Percentiles rank a stretch among this genome's conserved stretches.
Evolutionary conservation across 108 stramenopile species (phyloP).

Genomic region (Cyclotella atomus): DNA sequence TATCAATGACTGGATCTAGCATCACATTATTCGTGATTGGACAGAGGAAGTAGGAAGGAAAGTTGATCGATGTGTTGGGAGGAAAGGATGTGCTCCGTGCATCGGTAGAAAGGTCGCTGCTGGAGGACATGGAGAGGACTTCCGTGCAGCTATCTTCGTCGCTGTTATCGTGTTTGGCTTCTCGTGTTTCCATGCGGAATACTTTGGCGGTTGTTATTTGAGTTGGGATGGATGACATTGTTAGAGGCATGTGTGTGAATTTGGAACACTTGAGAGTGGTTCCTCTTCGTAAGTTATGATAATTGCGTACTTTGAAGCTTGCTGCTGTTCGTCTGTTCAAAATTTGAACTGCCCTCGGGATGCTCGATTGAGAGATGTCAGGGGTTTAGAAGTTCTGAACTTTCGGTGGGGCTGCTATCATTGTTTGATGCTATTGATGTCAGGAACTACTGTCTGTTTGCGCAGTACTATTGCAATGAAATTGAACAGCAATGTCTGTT

Average conservation of each 20-base stretch:
- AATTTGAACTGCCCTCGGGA: too few species aligned
- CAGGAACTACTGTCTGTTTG: too few species aligned
- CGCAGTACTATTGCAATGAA: too few species aligned
- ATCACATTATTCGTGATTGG: constrained; percentile 5
- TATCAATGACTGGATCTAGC: constrained; percentile 14
- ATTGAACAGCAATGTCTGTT: too few species aligned
- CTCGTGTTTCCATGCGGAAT: too few species aligned
- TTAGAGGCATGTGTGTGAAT: not conserved
- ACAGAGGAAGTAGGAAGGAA: constrained; percentile 13
- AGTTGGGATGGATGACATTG: not conserved
- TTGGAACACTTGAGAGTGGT: too few species aligned
- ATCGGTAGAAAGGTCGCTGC: not conserved
- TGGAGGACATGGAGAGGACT: constrained; percentile 4
- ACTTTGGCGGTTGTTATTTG: constrained; percentile 8
- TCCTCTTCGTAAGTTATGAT: too few species aligned
- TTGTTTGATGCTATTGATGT: not conserved
- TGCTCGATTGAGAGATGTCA: too few species aligned
- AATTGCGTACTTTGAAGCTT: too few species aligned
- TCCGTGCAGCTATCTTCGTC: not conserved
- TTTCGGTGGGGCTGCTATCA: too few species aligned
- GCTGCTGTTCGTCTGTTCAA: too few species aligned
- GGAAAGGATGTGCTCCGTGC: not conserved
- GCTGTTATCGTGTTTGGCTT: not conserved
- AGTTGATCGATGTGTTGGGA: not conserved
- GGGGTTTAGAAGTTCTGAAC: too few species aligned